Conservation (phyloP, 2,329 filamentous ascomycete species). For the Alternaria sp. region DNA sequence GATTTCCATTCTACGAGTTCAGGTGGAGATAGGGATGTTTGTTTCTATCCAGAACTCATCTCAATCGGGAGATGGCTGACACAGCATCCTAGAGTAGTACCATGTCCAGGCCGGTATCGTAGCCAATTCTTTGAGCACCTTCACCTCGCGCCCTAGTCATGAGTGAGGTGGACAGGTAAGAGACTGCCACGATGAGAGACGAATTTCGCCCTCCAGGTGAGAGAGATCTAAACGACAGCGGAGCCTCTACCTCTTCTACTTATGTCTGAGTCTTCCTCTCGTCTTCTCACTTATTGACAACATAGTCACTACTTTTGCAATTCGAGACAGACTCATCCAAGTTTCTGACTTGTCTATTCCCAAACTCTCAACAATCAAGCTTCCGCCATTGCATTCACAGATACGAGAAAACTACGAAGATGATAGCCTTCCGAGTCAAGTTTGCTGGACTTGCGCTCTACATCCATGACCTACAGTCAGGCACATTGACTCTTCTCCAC, state of each 20-base stretch:
- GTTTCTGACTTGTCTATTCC: accelerated
- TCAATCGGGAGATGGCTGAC: neutral
- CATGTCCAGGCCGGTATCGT: neutral
- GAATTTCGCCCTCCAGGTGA: neutral
- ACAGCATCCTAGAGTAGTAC: neutral
- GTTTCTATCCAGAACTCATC: neutral
- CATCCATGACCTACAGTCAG: neutral
- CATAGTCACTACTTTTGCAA: neutral
- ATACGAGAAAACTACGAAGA: neutral
- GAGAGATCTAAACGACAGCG: neutral
- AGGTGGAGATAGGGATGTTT: neutral
- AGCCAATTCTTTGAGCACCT: neutral
- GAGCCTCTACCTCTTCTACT: neutral
- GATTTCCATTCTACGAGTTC: accelerated
- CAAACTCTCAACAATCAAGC: neutral
- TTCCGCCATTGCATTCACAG: neutral
- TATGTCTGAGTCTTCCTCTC: no score
- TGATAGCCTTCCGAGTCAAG: neutral
- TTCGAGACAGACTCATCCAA: neutral
- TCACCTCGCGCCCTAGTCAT: no score
- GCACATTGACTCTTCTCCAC: neutral
- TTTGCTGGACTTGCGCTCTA: neutral
- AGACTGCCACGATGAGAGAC: no score
- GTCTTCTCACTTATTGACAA: no score
- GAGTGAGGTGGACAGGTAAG: no score